Percentiles rank a stretch among this genome's conserved stretches.
phyloP scores from a whole-genome alignment of 306 rosid genomes.

The Calophaca sinica region DNA sequence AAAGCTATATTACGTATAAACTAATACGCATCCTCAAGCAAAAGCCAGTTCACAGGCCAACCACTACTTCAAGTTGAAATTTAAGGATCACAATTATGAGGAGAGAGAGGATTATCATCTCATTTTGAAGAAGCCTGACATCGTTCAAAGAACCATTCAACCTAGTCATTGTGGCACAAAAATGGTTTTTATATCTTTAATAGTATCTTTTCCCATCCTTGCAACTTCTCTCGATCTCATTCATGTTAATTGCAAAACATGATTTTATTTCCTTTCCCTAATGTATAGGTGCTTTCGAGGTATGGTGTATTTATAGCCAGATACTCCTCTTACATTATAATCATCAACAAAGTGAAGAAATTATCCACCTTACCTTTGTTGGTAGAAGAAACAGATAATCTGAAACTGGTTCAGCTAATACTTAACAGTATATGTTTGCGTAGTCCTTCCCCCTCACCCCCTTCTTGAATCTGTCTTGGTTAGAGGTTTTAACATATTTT shows the following conservation, averaged over 20 bases:
- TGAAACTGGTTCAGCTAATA: constrained; percentile 13
- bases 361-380: constrained; percentile 32
- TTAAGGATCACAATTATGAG: constrained; percentile 17
- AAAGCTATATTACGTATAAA: not conserved
- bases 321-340: constrained; percentile 3
- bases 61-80: constrained; percentile 15
- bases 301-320: constrained; percentile 19
- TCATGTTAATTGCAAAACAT: constrained; percentile 29
- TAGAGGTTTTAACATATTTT: constrained; percentile 14
- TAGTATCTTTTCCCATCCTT: constrained; percentile 9
- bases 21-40: constrained; percentile 19
- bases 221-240: constrained; percentile 23
- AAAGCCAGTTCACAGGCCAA: constrained; percentile 27
- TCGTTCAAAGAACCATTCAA: not conserved
- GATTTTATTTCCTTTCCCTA: constrained; percentile 17
- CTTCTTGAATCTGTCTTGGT: constrained; percentile 15
- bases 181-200: not conserved
- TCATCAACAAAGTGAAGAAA: constrained; percentile 28
- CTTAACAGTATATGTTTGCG: not conserved
- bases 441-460: not conserved
- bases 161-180: constrained; percentile 1
- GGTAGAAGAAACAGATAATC: constrained; percentile 37
- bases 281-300: not conserved
- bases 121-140: constrained; percentile 31
- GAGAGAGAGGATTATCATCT: constrained; percentile 22